Percentiles rank a stretch among this genome's conserved stretches.
phyloP scores from a whole-genome alignment of 768 basidiomycete species.

The Psilocybe subaeruginosa region DNA sequence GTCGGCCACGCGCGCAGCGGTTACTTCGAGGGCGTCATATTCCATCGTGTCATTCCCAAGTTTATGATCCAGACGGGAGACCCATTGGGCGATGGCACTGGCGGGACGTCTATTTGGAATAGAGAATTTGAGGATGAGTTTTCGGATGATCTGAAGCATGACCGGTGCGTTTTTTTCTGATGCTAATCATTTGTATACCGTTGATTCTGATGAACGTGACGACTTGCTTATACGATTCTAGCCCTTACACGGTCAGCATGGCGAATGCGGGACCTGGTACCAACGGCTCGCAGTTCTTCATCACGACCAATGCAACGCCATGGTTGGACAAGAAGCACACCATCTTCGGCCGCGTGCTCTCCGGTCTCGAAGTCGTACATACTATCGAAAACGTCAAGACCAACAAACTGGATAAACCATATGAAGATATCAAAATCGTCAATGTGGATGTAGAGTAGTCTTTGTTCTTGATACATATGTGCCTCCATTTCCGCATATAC shows the following conservation, averaged over 20 bases:
- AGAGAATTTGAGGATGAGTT: slow-evolving; percentile 94
- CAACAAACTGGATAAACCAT: slow-evolving; percentile 86
- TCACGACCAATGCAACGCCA: slow-evolving; percentile 92
- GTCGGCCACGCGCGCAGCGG: slow-evolving; percentile 88
- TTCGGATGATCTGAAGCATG: slow-evolving; percentile 85
- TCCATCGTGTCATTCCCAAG: slow-evolving; percentile 97
- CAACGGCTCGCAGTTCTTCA: slow-evolving; percentile 98
- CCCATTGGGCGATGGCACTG: slow-evolving; percentile 93
- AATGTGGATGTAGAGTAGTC: slow-evolving; percentile 73
- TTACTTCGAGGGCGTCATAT: slow-evolving; percentile 91
- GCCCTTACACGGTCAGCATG: slow-evolving; percentile 96
- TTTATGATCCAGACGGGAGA: slow-evolving; percentile 99
- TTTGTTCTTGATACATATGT: background rate
- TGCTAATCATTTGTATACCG: background rate
- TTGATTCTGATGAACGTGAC: no score
- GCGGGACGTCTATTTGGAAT: slow-evolving; percentile 90
- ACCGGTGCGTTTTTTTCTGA: slow-evolving; percentile 55
- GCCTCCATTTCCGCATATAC: background rate
- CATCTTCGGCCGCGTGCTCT: slow-evolving; percentile 88
- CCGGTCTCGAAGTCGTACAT: slow-evolving; percentile 89
- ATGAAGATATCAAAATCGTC: slow-evolving; percentile 91
- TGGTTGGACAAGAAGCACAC: slow-evolving; percentile 94
- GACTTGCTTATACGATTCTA: slow-evolving; percentile 26
- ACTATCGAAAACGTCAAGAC: slow-evolving; percentile 90
- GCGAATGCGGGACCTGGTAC: slow-evolving; percentile 89